Conservation (phyloP, 2,329 filamentous ascomycete genomes). For the Biscogniauxia mediterranea region DNA sequence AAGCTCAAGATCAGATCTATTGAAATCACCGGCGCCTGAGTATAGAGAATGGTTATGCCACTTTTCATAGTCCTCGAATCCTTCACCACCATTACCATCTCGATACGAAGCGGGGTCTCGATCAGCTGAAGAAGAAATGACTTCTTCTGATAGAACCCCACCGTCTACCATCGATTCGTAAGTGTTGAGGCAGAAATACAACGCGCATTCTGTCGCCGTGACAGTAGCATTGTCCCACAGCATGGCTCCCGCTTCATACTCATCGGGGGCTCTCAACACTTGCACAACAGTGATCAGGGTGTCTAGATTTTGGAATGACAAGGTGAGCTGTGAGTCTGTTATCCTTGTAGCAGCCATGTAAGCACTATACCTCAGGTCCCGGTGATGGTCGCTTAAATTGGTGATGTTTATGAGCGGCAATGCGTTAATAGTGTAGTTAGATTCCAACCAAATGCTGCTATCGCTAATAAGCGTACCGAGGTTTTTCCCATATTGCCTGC, state of each 20-base stretch:
- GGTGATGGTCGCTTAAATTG: neutral
- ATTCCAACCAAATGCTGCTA: neutral
- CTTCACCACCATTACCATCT: neutral
- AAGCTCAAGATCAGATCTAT: constrained; percentile 12
- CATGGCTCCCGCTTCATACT: constrained; percentile 2
- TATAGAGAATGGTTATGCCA: neutral
- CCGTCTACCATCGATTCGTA: constrained; percentile 14
- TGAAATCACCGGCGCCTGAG: neutral
- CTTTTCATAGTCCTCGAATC: neutral
- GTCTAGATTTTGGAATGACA: constrained; percentile 11
- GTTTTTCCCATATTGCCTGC: constrained; percentile 1
- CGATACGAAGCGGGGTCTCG: constrained; percentile 10
- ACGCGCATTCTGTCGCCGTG: constrained; percentile 24
- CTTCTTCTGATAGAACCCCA: constrained; percentile 8
- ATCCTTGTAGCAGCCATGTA: constrained; percentile 9
- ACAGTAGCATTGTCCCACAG: constrained; percentile 18
- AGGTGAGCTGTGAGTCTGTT: constrained; percentile 11
- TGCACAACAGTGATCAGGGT: constrained; percentile 14
- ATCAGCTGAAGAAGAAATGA: constrained; percentile 13
- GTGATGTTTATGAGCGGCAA: constrained; percentile 14
- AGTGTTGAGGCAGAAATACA: constrained; percentile 22
- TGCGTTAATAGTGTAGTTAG: constrained; percentile 7
- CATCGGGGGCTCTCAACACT: constrained; percentile 8
- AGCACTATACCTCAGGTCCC: neutral
- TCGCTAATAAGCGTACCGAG: constrained; percentile 3